Conservation (phyloP, 2,329 filamentous ascomycete species). For the Paracamarosporium sp. region DNA sequence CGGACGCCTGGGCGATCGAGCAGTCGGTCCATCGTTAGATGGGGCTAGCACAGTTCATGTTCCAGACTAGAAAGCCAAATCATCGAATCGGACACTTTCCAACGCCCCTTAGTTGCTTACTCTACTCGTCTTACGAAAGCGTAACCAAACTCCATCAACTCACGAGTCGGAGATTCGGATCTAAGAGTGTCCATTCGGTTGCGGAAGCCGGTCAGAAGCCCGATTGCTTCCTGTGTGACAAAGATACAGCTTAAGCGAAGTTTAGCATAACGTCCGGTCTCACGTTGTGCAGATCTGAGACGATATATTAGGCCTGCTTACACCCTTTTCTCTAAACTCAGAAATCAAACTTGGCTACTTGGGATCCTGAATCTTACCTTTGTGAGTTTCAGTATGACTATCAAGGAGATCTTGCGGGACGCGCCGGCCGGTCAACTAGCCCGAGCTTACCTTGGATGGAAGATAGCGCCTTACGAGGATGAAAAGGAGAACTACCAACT, state of each 20-base stretch:
- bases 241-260: background rate
- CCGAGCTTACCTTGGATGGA: slow-evolving; percentile 6
- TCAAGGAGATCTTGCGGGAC: slow-evolving; percentile 6
- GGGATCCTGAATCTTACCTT: background rate
- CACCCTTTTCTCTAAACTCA: background rate
- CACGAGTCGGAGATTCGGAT: background rate
- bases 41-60: background rate
- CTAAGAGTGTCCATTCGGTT: background rate
- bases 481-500: slow-evolving; percentile 3
- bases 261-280: background rate
- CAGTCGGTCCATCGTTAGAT: background rate
- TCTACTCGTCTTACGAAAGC: background rate
- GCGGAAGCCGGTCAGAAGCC: background rate
- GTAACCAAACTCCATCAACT: background rate
- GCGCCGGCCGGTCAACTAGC: slow-evolving; percentile 7
- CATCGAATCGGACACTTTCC: background rate
- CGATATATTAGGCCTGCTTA: background rate
- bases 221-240: background rate
- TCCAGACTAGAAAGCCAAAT: background rate
- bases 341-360: background rate
- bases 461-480: slow-evolving; percentile 7
- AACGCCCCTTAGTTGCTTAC: background rate
- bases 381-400: background rate
- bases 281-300: background rate
- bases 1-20: background rate